Percentiles rank a stretch among this genome's conserved stretches.
Conservation (phyloP, 2,329 filamentous ascomycete species). For the Nemania sp. region DNA sequence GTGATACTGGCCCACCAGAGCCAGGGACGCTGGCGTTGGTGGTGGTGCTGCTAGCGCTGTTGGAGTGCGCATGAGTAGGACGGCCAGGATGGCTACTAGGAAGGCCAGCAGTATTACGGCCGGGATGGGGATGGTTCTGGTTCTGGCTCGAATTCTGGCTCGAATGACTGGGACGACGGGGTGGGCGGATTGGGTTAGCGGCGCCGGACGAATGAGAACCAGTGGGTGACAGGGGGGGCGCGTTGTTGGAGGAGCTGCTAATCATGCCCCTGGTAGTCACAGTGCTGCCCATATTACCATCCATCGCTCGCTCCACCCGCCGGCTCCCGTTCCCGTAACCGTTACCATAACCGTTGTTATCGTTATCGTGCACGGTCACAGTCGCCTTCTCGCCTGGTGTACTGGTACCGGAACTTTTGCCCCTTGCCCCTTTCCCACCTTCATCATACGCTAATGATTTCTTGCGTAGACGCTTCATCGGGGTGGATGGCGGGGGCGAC, state of each 20-base stretch:
- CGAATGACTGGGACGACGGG: slow-evolving; percentile 24
- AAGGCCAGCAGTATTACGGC: too few species aligned
- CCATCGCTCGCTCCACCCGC: background rate
- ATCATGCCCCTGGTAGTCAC: too few species aligned
- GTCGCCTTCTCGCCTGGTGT: background rate
- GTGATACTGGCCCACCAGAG: slow-evolving; percentile 47
- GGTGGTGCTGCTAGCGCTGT: background rate
- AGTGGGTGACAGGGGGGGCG: slow-evolving; percentile 1
- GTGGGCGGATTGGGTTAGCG: too few species aligned
- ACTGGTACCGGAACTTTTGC: too few species aligned
- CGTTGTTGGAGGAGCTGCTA: too few species aligned
- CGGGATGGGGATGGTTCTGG: too few species aligned
- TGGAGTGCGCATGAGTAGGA: slow-evolving; percentile 18
- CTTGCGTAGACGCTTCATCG: slow-evolving; percentile 35
- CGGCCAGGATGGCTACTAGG: too few species aligned
- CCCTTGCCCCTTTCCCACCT: background rate
- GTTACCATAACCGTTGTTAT: background rate
- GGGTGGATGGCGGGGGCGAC: background rate
- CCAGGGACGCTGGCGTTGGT: slow-evolving; percentile 14
- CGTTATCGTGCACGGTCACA: background rate
- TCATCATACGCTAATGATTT: slow-evolving; percentile 27
- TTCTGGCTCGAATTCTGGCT: too few species aligned
- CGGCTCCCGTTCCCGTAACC: background rate
- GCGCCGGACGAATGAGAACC: too few species aligned
- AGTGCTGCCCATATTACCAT: background rate